Evolutionary conservation across 2,329 filamentous ascomycete species (phyloP), one percentile per base, ranked within the genome.

Genomic region (Alternaria triticina): DNA sequence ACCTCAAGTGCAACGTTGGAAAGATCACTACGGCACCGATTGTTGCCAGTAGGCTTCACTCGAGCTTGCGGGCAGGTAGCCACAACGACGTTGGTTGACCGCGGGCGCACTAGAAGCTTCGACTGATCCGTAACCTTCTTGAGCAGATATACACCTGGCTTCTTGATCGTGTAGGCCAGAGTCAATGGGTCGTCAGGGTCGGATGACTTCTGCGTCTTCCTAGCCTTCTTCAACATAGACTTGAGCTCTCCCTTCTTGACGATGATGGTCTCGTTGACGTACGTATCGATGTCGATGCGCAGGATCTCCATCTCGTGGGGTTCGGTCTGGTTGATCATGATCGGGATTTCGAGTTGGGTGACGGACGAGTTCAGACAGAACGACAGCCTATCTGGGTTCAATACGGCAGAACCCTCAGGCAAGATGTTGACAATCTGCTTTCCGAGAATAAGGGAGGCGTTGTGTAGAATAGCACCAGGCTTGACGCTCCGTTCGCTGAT

Each of bases 381-480:
- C 0, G 94, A 87, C n/a, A 86, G 83, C 61, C 88, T 86, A 50
- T 94, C 87, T 0, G 94, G 93, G 74, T 99, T 99, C 66, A 99
- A 84, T 52, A 94, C 86, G 13, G 94, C 96, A 52, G 94, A 96
- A 17, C 96, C 96, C 84, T 99, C 96, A 2, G 96, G 96, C 59
- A 99, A 84, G 75, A 99, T 97, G 77, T 99, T 96, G 80, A 99
- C 95, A 72, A 97, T 97, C 82, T 98, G 94, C 79, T 94, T 96
- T 75, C 96, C 96, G 82, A 97, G 87, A 68, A 99, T 98, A 74
- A 98, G 86, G 22, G 94, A 97, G 30, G 93, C 88, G 78, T 98
- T 97, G 78, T 97, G 93, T 65, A 97, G 84, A 67, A 99, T 94
- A 66, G 88, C 90, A 27, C 91, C 91, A 15, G 94, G 89, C 77